These are phyloP conservation scores for Drosera spatulata DNA, from an alignment of 179 eudicot species.

Conservation along the genomic window DNA sequence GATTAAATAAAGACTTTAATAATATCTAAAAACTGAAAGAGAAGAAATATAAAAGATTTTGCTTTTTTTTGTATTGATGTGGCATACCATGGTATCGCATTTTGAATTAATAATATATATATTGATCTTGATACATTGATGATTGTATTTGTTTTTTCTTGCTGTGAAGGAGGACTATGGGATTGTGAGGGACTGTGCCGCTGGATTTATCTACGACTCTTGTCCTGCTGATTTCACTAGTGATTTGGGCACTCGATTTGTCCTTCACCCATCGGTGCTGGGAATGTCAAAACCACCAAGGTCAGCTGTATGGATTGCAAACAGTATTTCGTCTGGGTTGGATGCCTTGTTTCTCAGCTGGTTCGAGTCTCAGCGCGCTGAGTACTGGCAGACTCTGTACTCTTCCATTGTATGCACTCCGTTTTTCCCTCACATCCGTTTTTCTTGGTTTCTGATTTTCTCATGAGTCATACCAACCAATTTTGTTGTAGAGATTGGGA, in stretches of 20 bases:
- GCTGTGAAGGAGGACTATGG: conserved; percentile 39
- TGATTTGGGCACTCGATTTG: conserved; percentile 68
- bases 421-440: neutral
- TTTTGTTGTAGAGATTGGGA: conserved; percentile 15
- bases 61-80: no score
- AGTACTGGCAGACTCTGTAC: conserved; percentile 94
- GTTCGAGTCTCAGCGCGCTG: conserved; percentile 92
- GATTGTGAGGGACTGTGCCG: conserved; percentile 61
- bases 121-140: neutral
- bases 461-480: no score
- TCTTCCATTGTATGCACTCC: conserved; percentile 61
- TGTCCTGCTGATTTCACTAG: conserved; percentile 86
- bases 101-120: neutral
- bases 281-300: conserved; percentile 64
- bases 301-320: conserved; percentile 60
- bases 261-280: conserved; percentile 43
- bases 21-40: no score
- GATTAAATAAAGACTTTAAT: no score
- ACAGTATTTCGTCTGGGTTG: conserved; percentile 60
- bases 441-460: neutral
- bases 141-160: conserved; percentile 4
- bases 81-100: neutral
- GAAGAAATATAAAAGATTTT: no score
- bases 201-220: conserved; percentile 89
- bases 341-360: conserved; percentile 74